phyloP scores from a whole-genome alignment of 306 rosid species.

The Mimosa bimucronata region DNA sequence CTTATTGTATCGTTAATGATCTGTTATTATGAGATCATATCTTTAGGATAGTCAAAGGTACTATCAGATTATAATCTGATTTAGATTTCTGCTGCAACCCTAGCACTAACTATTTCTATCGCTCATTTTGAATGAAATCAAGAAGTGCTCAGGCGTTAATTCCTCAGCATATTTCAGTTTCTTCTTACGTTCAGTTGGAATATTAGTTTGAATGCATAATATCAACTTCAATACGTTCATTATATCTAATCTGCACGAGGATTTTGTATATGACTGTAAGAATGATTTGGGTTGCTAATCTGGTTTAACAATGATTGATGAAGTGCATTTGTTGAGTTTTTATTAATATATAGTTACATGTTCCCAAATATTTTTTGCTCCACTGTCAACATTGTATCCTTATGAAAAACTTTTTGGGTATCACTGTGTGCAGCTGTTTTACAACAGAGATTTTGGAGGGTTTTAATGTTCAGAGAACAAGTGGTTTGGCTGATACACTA shows the following conservation, averaged over 20 bases:
- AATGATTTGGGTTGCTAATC: slow-evolving; percentile 7
- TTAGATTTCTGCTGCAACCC: not conserved
- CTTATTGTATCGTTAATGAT: not conserved
- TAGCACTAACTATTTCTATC: not conserved
- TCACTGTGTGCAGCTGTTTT: slow-evolving; percentile 70
- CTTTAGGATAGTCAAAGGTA: not conserved
- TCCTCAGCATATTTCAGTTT: not conserved
- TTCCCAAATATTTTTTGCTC: not conserved
- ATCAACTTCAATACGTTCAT: not conserved
- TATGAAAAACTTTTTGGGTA: slow-evolving; percentile 7
- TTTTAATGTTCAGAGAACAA: slow-evolving; percentile 91
- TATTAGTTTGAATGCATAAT: not conserved
- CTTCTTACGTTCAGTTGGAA: slow-evolving; percentile 18
- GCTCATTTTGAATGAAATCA: not conserved
- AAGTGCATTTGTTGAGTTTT: not conserved
- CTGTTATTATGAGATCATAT: no score
- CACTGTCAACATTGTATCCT: no score
- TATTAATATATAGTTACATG: no score
- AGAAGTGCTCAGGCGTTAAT: not conserved
- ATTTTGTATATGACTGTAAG: slow-evolving; percentile 8
- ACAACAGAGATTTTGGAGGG: slow-evolving; percentile 96
- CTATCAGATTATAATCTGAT: not conserved
- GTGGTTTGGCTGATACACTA: slow-evolving; percentile 81
- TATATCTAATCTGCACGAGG: slow-evolving; percentile 15
- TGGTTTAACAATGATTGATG: not conserved